Evolutionary conservation across 176 grass and related monocot species (phyloP).

Genomic region (Hyparrhenia diplandra): DNA sequence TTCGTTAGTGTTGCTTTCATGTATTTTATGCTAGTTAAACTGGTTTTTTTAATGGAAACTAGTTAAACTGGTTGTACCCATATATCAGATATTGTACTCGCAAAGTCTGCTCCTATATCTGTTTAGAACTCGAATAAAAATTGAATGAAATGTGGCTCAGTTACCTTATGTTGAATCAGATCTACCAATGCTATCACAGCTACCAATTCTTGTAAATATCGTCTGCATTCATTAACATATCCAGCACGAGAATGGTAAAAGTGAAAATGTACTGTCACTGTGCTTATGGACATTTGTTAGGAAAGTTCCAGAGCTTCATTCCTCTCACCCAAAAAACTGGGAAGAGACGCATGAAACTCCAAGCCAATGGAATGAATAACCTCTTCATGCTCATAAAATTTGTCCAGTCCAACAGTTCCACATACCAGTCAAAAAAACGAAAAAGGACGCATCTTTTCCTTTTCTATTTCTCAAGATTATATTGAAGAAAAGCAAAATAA

Average conservation of each 20-base stretch:
- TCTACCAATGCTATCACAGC: background rate
- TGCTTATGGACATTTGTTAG: background rate
- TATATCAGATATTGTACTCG: background rate
- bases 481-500: background rate
- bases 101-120: background rate
- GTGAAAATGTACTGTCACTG: background rate
- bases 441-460: background rate
- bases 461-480: background rate
- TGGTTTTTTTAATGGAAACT: too few relatives aligned
- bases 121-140: background rate
- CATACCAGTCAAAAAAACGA: background rate
- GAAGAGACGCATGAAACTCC: background rate
- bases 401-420: background rate
- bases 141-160: background rate
- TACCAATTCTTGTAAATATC: background rate
- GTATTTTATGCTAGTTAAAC: slow-evolving; percentile 24
- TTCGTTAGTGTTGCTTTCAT: slow-evolving; percentile 16
- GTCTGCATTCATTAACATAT: background rate
- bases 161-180: background rate
- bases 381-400: background rate
- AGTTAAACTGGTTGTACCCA: background rate
- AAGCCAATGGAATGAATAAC: background rate
- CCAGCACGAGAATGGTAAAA: too few relatives aligned
- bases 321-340: background rate
- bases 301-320: background rate